phyloP scores from a whole-genome alignment of 2,329 filamentous ascomycete genomes.

The Fusarium duplospermum region DNA sequence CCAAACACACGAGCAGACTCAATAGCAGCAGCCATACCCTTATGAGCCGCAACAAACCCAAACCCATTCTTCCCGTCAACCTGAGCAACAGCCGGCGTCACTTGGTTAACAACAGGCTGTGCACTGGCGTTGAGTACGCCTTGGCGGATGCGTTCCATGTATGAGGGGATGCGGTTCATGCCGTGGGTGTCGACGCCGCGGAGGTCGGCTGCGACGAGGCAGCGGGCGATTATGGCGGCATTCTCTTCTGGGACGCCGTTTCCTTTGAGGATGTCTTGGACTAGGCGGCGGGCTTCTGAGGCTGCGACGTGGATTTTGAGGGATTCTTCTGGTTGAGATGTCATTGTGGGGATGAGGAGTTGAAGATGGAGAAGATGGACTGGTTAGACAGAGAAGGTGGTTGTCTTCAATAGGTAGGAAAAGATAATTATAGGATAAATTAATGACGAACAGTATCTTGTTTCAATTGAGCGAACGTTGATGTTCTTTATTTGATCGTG shows the following conservation, averaged over 20 bases:
- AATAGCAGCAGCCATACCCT: constrained; percentile 75
- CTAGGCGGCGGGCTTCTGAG: constrained; percentile 58
- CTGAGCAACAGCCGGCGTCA: constrained; percentile 78
- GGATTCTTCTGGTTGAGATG: constrained; percentile 24
- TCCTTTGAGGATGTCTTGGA: constrained; percentile 65
- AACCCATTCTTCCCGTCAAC: constrained; percentile 78
- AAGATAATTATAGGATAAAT: background rate
- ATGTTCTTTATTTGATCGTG: background rate
- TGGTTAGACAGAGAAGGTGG: background rate
- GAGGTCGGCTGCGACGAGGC: constrained; percentile 79
- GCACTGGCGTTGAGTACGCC: constrained; percentile 74
- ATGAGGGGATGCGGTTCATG: constrained; percentile 81
- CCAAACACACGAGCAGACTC: constrained; percentile 72
- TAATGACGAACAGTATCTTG: background rate
- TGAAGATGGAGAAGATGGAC: background rate
- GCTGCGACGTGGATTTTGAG: constrained; percentile 50
- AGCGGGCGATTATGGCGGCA: constrained; percentile 72
- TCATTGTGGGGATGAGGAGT: constrained; percentile 18
- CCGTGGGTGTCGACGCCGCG: constrained; percentile 84
- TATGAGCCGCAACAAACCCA: constrained; percentile 77
- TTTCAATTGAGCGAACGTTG: background rate
- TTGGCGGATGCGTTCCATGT: constrained; percentile 78
- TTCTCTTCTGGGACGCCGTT: constrained; percentile 70
- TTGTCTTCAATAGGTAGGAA: background rate
- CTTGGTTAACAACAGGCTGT: constrained; percentile 66